Evolutionary conservation across 257 asterid species (phyloP).

Genomic region (Galeopsis tetrahit): DNA sequence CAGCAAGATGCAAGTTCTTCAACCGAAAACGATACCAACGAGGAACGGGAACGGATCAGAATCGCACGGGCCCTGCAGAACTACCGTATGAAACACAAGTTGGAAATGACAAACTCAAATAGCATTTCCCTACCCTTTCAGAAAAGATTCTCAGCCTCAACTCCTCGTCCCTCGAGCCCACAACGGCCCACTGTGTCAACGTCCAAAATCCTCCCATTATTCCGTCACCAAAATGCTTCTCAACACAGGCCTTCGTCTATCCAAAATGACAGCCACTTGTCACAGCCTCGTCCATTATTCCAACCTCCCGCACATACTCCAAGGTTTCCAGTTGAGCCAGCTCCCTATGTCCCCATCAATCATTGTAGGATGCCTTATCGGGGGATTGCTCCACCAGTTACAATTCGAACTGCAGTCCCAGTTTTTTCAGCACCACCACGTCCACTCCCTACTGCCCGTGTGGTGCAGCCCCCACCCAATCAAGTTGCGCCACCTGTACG

Average conservation of each 20-base stretch:
- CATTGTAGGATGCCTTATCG: constrained; percentile 51
- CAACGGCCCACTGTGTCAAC: constrained; percentile 51
- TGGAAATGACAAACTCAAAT: constrained; percentile 34
- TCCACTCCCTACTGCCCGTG: constrained; percentile 46
- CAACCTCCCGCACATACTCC: constrained; percentile 37
- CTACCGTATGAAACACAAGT: constrained; percentile 52
- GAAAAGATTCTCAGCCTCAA: constrained; percentile 40
- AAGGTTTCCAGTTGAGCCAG: constrained; percentile 43
- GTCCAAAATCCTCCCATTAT: constrained; percentile 79
- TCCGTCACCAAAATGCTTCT: constrained; percentile 44
- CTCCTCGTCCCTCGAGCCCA: constrained; percentile 69
- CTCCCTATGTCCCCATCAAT: constrained; percentile 49
- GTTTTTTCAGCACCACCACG: constrained; percentile 76
- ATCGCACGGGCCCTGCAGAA: constrained; percentile 73
- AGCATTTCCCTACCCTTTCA: constrained; percentile 47
- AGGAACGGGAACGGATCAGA: constrained; percentile 77
- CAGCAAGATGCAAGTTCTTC: constrained; percentile 63
- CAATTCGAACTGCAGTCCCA: constrained; percentile 65
- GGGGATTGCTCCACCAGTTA: constrained; percentile 73
- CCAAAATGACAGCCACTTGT: constrained; percentile 36
- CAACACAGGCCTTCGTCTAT: constrained; percentile 41
- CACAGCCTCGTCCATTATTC: constrained; percentile 37
- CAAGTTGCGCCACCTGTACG: constrained; percentile 57
- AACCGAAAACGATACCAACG: constrained; percentile 57
- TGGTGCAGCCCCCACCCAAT: constrained; percentile 47